Base-by-base conservation (phyloP, 1,284 basidiomycete genomes). In the Cryptococcus deneoformans region DNA sequence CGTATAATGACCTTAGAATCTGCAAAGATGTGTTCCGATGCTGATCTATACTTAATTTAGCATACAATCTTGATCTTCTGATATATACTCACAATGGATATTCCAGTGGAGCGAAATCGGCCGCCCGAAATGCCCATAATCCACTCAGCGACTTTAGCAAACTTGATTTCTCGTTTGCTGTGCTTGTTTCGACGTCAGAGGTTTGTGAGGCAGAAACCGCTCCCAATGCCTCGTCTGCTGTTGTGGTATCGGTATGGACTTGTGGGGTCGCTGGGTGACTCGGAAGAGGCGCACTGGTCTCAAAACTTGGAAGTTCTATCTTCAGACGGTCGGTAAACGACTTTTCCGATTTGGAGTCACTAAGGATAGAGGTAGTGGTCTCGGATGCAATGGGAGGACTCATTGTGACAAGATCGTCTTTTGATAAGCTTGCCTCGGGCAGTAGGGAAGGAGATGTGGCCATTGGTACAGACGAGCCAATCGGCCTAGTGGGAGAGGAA, bases 1-100 rank as follows among this genome's bases (percentile, higher is more conserved):
- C 96, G 85, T 34, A 99, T 89, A 50, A 98, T 87, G 83, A 98
- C 95, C 1, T 88, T 87, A 12, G 92, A 94, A 71, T 98, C 95
- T 36, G 91, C 85, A 77, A 98, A 98, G 51, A 99, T 88, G 70
- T 96, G 92, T 68, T 95, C 92, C 0, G 79, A 73, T 0, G 79
- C 74, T 12, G 73, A 70, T 8, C 77, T 79, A 29, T 29, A 29
- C 29, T 29, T 2, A 29, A 2, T 29, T 29, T 29, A 29, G 29
- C 29, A 29, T 14, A 20, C 5, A 39, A n/a, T 35, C 60, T 42
- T 60, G 58, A 38, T 10, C 46, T 6, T 38, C 20, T 48, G 34
- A 46, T 20, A 20, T 6, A 2, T 40, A 72, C 79, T 67, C 50
- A 80, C 78, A 83, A 71, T 2, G 83, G 83, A 61, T 84, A 83